A percentile compares a stretch with the other conserved stretches of the same genome.
Conservation (phyloP, 768 basidiomycete species). For the Boletus reticuloceps region DNA sequence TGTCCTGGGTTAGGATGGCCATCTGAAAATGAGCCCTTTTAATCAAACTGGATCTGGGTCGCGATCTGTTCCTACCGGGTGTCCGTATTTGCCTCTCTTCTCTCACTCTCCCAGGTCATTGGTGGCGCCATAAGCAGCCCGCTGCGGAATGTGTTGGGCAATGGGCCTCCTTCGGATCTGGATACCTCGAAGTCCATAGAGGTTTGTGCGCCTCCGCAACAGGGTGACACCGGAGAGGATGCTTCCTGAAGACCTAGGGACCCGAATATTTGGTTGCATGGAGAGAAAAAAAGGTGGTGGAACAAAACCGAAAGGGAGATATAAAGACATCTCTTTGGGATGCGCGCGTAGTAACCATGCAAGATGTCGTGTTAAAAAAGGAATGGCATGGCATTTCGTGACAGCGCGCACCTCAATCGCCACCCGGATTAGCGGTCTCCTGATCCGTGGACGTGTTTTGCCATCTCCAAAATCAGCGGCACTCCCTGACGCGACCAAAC, state of each 20-base stretch:
- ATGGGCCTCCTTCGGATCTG: slow-evolving; percentile 13
- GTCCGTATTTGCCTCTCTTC: slow-evolving; percentile 2
- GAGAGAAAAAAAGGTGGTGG: not conserved
- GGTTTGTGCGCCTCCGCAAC: slow-evolving; percentile 15
- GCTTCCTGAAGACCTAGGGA: not conserved
- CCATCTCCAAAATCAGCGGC: slow-evolving; percentile 12
- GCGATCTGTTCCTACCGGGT: slow-evolving; percentile 12
- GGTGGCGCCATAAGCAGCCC: not conserved
- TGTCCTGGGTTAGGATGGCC: slow-evolving; percentile 11
- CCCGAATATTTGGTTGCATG: not conserved
- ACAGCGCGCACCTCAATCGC: slow-evolving; percentile 7
- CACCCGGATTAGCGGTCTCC: slow-evolving; percentile 10
- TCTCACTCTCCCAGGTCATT: not conserved
- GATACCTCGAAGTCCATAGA: slow-evolving; percentile 7
- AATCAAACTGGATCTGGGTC: slow-evolving; percentile 18
- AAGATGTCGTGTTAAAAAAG: slow-evolving; percentile 1
- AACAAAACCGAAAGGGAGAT: not conserved
- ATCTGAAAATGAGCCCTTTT: slow-evolving; percentile 7
- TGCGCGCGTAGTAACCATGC: slow-evolving; percentile 3
- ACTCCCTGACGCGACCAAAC: slow-evolving; percentile 12
- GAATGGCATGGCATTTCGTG: slow-evolving; percentile 1
- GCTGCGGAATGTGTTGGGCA: slow-evolving; percentile 2
- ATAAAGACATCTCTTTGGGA: slow-evolving; percentile 3
- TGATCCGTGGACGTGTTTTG: slow-evolving; percentile 23
- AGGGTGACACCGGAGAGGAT: not conserved